These are phyloP conservation scores for Flagelloscypha sp. DNA, from an alignment of 768 basidiomycete species.

Conservation along the genomic window DNA sequence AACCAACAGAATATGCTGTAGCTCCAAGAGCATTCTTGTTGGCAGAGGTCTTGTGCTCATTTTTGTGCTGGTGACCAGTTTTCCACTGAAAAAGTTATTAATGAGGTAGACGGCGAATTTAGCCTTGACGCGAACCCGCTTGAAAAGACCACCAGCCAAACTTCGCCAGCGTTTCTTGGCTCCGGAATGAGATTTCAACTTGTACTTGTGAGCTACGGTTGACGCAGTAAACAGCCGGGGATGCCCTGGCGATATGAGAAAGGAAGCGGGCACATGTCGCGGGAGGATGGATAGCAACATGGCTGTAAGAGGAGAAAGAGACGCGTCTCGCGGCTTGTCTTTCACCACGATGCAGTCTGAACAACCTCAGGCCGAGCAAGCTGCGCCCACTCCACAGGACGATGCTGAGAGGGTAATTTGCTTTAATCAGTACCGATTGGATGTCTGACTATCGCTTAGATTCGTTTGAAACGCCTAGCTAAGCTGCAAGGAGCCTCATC, in stretches of 20 bases:
- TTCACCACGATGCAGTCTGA: slow-evolving; percentile 1
- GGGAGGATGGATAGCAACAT: too few relatives aligned
- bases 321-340: background rate
- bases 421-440: background rate
- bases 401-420: slow-evolving; percentile 70
- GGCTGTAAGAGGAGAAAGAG: background rate
- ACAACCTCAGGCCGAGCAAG: slow-evolving; percentile 1
- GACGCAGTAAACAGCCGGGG: slow-evolving; percentile 54
- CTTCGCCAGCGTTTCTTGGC: slow-evolving; percentile 78
- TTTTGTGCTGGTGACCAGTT: slow-evolving; percentile 67
- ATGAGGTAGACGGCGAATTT: background rate
- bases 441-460: slow-evolving; percentile 36
- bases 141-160: slow-evolving; percentile 56
- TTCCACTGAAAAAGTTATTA: slow-evolving; percentile 39
- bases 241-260: too few relatives aligned
- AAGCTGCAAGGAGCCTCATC: slow-evolving; percentile 55
- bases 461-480: slow-evolving; percentile 85
- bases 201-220: slow-evolving; percentile 49
- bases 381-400: slow-evolving; percentile 42
- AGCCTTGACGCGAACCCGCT: slow-evolving; percentile 47
- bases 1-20: slow-evolving; percentile 55
- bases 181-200: slow-evolving; percentile 74
- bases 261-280: too few relatives aligned
- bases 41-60: slow-evolving; percentile 55
- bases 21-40: slow-evolving; percentile 59